These are phyloP conservation scores for Pilaira anomala DNA, from an alignment of 192 early-diverging fungal species.

Conservation along the genomic window DNA sequence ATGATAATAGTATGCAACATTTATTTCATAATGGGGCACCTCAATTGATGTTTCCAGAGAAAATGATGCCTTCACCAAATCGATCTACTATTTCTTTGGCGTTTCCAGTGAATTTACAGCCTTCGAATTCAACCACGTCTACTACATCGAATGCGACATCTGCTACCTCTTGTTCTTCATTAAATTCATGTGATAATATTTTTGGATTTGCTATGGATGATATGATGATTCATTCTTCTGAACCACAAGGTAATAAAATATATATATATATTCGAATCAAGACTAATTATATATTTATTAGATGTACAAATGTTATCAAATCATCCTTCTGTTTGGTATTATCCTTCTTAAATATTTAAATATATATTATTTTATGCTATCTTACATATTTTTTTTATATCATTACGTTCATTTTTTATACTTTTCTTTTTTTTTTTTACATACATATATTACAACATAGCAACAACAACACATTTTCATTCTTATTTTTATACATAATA, in stretches of 20 bases:
- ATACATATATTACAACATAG: not conserved
- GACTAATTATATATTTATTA: not conserved
- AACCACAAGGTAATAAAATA: not conserved
- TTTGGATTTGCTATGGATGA: slow-evolving; percentile 3
- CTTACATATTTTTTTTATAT: not conserved
- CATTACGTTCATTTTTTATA: no score
- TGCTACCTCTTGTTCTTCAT: not conserved
- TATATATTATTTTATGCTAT: no score
- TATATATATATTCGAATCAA: no score
- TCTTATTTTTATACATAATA: no score
- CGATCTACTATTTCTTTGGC: not conserved
- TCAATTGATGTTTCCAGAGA: not conserved
- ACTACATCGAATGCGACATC: slow-evolving; percentile 5
- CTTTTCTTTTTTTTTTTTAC: not conserved
- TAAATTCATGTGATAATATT: slow-evolving; percentile 2
- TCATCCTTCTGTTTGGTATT: not conserved
- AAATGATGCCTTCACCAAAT: not conserved
- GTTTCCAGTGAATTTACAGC: not conserved
- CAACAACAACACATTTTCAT: no score
- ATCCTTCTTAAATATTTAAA: not conserved
- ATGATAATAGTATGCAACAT: no score
- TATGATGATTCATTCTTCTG: not conserved
- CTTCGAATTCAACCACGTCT: slow-evolving; percentile 6
- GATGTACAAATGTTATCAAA: not conserved
- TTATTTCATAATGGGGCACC: no score